A percentile compares a stretch with the other conserved stretches of the same genome.
phyloP scores from a whole-genome alignment of 495 filamentous ascomycete genomes.

The Sabuloglossum arenarium region DNA sequence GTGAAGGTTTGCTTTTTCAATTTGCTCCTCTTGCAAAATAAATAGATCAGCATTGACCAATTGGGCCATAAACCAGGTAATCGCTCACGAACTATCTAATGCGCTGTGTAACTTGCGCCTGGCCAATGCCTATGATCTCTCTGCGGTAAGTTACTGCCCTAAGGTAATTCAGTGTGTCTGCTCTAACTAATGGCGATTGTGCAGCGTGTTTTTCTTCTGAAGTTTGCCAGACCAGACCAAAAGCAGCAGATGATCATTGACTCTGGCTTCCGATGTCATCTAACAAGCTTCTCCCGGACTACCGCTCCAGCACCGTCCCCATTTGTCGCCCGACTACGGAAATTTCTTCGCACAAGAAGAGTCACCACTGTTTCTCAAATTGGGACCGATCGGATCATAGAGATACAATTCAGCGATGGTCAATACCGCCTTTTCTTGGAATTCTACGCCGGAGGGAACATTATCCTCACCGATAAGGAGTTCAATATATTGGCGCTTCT shows the following conservation, averaged over 20 bases:
- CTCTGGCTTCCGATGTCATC: conserved; percentile 86
- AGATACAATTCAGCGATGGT: conserved; percentile 82
- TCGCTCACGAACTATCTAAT: conserved; percentile 72
- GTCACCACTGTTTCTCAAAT: conserved; percentile 67
- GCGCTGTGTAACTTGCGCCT: conserved; percentile 58
- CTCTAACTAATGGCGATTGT: background rate
- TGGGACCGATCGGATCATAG: conserved; percentile 83
- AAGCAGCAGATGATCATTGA: conserved; percentile 81
- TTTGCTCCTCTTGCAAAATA: background rate
- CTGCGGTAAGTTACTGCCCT: conserved; percentile 29
- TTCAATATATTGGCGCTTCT: conserved; percentile 53
- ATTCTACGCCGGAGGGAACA: conserved; percentile 92
- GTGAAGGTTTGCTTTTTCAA: conserved; percentile 39
- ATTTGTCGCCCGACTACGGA: conserved; percentile 69
- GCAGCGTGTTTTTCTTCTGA: conserved; percentile 48
- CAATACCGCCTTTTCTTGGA: conserved; percentile 73
- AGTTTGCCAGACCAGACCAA: conserved; percentile 66
- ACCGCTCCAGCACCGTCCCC: conserved; percentile 62
- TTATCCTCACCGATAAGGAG: conserved; percentile 71
- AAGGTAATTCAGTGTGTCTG: background rate
- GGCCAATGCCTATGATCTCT: conserved; percentile 88
- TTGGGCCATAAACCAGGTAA: conserved; percentile 41
- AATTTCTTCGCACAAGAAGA: conserved; percentile 67
- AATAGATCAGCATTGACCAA: conserved; percentile 11
- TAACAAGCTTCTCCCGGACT: conserved; percentile 70